These are phyloP conservation scores for Fusarium algeriense DNA, from an alignment of 2,329 filamentous ascomycete species.

Conservation along the genomic window DNA sequence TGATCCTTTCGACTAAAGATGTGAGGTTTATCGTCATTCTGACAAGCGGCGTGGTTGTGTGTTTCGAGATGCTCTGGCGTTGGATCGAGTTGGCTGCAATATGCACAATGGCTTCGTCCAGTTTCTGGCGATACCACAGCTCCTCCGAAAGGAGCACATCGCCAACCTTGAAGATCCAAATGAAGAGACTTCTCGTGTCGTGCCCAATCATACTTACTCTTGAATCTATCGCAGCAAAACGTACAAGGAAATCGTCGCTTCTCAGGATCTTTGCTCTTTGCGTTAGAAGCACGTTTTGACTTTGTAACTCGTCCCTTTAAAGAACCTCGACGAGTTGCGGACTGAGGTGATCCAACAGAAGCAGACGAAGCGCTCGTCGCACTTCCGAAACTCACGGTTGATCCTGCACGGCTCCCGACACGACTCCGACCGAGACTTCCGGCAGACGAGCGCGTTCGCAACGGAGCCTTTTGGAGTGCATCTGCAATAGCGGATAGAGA, in stretches of 20 bases:
- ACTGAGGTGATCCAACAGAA: slow-evolving; percentile 11
- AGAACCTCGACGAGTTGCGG: not conserved
- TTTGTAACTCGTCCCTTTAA: slow-evolving; percentile 25
- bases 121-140: slow-evolving; percentile 33
- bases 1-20: slow-evolving; percentile 50
- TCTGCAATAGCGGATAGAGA: slow-evolving; percentile 39
- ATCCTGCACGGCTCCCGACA: slow-evolving; percentile 25
- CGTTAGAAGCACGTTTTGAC: not conserved
- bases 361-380: slow-evolving; percentile 36
- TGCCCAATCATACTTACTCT: slow-evolving; percentile 45
- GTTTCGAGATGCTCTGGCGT: slow-evolving; percentile 40
- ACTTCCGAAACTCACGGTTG: slow-evolving; percentile 31
- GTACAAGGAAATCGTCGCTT: slow-evolving; percentile 40
- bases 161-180: slow-evolving; percentile 39
- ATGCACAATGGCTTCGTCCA: slow-evolving; percentile 42
- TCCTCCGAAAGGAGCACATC: slow-evolving; percentile 41
- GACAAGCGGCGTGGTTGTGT: slow-evolving; percentile 40
- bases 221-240: slow-evolving; percentile 43
- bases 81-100: slow-evolving; percentile 43
- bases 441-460: slow-evolving; percentile 17
- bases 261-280: not conserved
- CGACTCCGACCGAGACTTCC: slow-evolving; percentile 27
- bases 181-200: slow-evolving; percentile 42
- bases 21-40: slow-evolving; percentile 8
- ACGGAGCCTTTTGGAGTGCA: slow-evolving; percentile 17